Percentiles rank a stretch among this genome's conserved stretches.
phyloP scores from a whole-genome alignment of 768 basidiomycete genomes.

The Leccinum pellstonianum region DNA sequence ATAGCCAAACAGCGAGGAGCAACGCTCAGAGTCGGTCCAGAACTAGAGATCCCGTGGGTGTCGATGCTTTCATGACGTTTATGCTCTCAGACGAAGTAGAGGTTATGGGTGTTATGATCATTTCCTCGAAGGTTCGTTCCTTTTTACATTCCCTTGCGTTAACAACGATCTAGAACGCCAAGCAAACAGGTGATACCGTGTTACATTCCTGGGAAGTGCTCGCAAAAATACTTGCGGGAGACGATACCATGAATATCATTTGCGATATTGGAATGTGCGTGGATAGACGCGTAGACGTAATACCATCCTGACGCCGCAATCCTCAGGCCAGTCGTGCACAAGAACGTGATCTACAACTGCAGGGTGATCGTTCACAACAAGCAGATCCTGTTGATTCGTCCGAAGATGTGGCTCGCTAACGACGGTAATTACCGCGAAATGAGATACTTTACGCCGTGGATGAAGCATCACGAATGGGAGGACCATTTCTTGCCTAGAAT shows the following conservation, averaged over 20 bases:
- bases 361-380: slow-evolving; percentile 84
- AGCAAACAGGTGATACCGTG: slow-evolving; percentile 79
- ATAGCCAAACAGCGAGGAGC: slow-evolving; percentile 89
- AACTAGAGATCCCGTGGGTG: slow-evolving; percentile 88
- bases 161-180: background rate
- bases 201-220: slow-evolving; percentile 98
- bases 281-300: background rate
- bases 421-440: slow-evolving; percentile 95
- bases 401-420: slow-evolving; percentile 99
- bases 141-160: background rate
- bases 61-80: background rate
- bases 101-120: slow-evolving; percentile 98
- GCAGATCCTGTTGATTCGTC: slow-evolving; percentile 90
- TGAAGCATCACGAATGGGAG: slow-evolving; percentile 84
- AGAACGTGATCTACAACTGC: slow-evolving; percentile 98
- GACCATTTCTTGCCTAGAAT: slow-evolving; percentile 91
- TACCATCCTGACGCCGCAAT: slow-evolving; percentile 4
- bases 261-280: slow-evolving; percentile 96
- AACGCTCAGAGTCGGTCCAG: slow-evolving; percentile 90
- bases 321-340: slow-evolving; percentile 91
- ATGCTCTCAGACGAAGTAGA: slow-evolving; percentile 38
- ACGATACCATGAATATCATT: slow-evolving; percentile 79
- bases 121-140: slow-evolving; percentile 80
- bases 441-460: slow-evolving; percentile 94
- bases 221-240: slow-evolving; percentile 81